A percentile compares a stretch with the other conserved stretches of the same genome.
These are phyloP conservation scores for Venturia effusa DNA, from an alignment of 2,329 filamentous ascomycete genomes.

Conservation along the genomic window DNA sequence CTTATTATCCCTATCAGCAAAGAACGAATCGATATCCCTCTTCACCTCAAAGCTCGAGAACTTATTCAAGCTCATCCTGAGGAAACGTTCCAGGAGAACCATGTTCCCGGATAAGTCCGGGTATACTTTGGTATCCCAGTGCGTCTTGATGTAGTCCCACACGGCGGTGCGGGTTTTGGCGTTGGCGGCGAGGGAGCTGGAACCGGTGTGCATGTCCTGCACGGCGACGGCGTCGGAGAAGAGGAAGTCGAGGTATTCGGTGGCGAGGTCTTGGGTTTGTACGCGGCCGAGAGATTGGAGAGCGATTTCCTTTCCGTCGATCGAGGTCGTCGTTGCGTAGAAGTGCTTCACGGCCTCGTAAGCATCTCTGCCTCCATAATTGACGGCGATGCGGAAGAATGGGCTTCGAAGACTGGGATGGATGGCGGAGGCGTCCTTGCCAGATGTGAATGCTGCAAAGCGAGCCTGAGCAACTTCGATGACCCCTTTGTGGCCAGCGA, in stretches of 20 bases:
- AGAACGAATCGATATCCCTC: slow-evolving; percentile 74
- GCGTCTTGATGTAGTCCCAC: slow-evolving; percentile 76
- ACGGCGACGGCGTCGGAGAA: slow-evolving; percentile 75
- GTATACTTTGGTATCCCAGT: slow-evolving; percentile 62
- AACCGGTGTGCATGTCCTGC: slow-evolving; percentile 79
- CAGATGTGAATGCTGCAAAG: slow-evolving; percentile 68
- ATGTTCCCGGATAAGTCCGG: slow-evolving; percentile 68
- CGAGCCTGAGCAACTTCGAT: slow-evolving; percentile 64
- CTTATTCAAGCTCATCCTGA: slow-evolving; percentile 65
- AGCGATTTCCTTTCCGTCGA: slow-evolving; percentile 85
- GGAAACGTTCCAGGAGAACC: slow-evolving; percentile 79
- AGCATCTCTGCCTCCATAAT: slow-evolving; percentile 59
- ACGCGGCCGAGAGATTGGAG: slow-evolving; percentile 66
- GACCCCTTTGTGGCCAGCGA: slow-evolving; percentile 62
- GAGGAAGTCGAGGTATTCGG: slow-evolving; percentile 58
- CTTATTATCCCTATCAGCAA: slow-evolving; percentile 72
- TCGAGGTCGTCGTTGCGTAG: slow-evolving; percentile 69
- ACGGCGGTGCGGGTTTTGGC: slow-evolving; percentile 59
- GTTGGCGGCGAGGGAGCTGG: slow-evolving; percentile 63
- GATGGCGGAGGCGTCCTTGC: slow-evolving; percentile 53
- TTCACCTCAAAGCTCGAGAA: slow-evolving; percentile 62
- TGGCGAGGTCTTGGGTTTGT: slow-evolving; percentile 57
- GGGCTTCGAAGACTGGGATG: slow-evolving; percentile 72
- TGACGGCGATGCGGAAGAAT: slow-evolving; percentile 70
- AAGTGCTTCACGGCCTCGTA: slow-evolving; percentile 72